Evolutionary conservation across 768 basidiomycete species (phyloP), one percentile per base, ranked within the genome.

Genomic region (Lentinula aciculospora): DNA sequence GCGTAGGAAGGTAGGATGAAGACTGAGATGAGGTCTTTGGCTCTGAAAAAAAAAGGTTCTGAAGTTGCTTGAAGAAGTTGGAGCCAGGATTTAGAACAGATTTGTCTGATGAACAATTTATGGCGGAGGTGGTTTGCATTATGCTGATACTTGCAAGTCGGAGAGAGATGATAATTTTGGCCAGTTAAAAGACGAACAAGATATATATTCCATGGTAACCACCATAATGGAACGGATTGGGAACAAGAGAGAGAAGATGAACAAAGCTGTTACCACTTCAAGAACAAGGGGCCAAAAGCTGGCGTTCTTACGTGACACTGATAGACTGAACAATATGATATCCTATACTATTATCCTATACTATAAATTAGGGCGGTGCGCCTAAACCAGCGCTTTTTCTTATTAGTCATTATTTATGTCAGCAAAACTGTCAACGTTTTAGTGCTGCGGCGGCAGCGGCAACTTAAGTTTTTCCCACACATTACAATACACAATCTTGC

Each of bases 31-130:
- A 17, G 17, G 37, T 12, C 34, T 17, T n/a, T 36, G 21, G 4
- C 15, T 56, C 27, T 10, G 28, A 17, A 7, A 17, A 21, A 21
- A 45, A 31, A 39, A 56, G 54, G 4, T 28, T 32, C 28, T 56
- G 39, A 10, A 57, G 46, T 48, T 57, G 56, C 28, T 48, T 46
- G 56, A 36, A 57, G 34, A 57, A 57, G 1, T 28, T 44, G 8
- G 54, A 56, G 23, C 15, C 15, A 40, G 40, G 54, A 56, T 56
- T 42, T 15, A 56, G 32, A 8, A 19, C 23, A n/a, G 3, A 7
- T 23, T 13, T 34, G 46, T 45, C 23, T 21, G 19, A 3, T 28
- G n/a, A 31, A 47, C 12, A 31, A 27, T 13, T 47, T 19, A 17
- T 51, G 29, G 17, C 32, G 34, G 17, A 12, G 34, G n/a, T 39